phyloP scores from a whole-genome alignment of 352 stramenopile species.

The Pythium coloratum region DNA sequence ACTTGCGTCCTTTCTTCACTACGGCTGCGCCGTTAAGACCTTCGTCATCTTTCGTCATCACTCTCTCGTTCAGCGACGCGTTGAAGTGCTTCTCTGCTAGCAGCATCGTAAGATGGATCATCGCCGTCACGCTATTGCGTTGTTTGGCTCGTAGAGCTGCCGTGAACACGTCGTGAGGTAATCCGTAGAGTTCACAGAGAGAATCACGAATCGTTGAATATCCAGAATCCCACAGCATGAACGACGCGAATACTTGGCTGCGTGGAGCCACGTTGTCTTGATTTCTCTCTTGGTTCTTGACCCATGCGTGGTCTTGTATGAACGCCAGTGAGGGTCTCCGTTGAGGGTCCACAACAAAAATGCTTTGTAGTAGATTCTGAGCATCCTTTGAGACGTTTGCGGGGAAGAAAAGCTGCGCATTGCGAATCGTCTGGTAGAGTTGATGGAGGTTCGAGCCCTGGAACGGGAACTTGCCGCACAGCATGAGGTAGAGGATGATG shows the following conservation, averaged over 20 bases:
- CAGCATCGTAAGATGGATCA: slow-evolving; percentile 26
- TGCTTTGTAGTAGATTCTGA: slow-evolving; percentile 42
- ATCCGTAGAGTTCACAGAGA: slow-evolving; percentile 26
- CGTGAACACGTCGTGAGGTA: slow-evolving; percentile 5
- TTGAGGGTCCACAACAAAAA: slow-evolving; percentile 44
- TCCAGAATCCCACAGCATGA: slow-evolving; percentile 29
- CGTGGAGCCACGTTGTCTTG: background rate
- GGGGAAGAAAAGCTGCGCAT: slow-evolving; percentile 18
- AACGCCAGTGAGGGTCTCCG: slow-evolving; percentile 38
- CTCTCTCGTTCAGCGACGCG: background rate
- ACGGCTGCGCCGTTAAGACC: slow-evolving; percentile 8
- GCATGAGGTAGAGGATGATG: slow-evolving; percentile 51
- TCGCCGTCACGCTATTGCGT: slow-evolving; percentile 24
- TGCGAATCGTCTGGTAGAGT: slow-evolving; percentile 42
- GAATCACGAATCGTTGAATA: slow-evolving; percentile 17
- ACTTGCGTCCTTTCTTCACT: slow-evolving; percentile 12
- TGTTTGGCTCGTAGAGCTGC: background rate
- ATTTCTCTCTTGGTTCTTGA: slow-evolving; percentile 5
- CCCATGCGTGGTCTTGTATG: slow-evolving; percentile 46
- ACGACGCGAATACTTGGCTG: slow-evolving; percentile 9
- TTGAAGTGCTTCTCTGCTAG: slow-evolving; percentile 17
- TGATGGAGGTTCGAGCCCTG: slow-evolving; percentile 66
- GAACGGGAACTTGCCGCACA: slow-evolving; percentile 74
- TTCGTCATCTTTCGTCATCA: background rate
- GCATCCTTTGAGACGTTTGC: slow-evolving; percentile 35